A percentile compares a stretch with the other conserved stretches of the same genome.
Conservation (phyloP, 805 yeast genomes). For the Sungouiozyma intestinalis region DNA sequence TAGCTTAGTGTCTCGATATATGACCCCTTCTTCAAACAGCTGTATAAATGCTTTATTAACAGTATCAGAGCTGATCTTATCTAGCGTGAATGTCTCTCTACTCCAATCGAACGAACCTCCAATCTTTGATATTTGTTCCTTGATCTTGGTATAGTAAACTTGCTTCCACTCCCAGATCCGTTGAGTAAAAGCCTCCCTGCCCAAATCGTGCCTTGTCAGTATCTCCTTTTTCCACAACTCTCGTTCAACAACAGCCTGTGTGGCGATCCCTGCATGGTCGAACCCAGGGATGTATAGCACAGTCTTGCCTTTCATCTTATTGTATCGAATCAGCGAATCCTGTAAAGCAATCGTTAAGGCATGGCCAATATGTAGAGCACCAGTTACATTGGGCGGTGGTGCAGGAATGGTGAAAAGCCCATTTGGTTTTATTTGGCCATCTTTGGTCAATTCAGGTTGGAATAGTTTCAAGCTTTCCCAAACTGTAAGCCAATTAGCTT, state of each 20-base stretch:
- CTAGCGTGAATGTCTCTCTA: slow-evolving; percentile 85
- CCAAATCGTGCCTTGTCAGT: slow-evolving; percentile 84
- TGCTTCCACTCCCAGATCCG: slow-evolving; percentile 98
- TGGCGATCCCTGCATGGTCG: slow-evolving; percentile 98
- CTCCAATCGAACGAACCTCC: slow-evolving; percentile 97
- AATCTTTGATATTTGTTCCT: slow-evolving; percentile 66
- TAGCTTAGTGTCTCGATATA: slow-evolving; percentile 83
- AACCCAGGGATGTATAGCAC: slow-evolving; percentile 89
- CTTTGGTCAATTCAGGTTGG: slow-evolving; percentile 65
- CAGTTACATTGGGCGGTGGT: slow-evolving; percentile 97
- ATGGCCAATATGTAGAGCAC: slow-evolving; percentile 96
- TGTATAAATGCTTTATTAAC: slow-evolving; percentile 85
- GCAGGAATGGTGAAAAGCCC: slow-evolving; percentile 87
- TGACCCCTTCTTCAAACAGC: slow-evolving; percentile 84
- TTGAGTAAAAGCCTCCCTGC: slow-evolving; percentile 76
- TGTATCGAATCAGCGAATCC: slow-evolving; percentile 80
- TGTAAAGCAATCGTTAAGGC: slow-evolving; percentile 90
- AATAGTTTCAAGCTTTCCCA: slow-evolving; percentile 82
- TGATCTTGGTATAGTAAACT: slow-evolving; percentile 74
- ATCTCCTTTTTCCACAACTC: slow-evolving; percentile 76
- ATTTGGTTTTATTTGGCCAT: slow-evolving; percentile 64
- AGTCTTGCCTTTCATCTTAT: slow-evolving; percentile 94
- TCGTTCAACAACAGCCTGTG: slow-evolving; percentile 96
- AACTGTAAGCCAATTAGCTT: slow-evolving; percentile 93
- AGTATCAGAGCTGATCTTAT: slow-evolving; percentile 62